phyloP scores from a whole-genome alignment of 1,284 basidiomycete genomes.

The Sporisorium scitamineum region DNA sequence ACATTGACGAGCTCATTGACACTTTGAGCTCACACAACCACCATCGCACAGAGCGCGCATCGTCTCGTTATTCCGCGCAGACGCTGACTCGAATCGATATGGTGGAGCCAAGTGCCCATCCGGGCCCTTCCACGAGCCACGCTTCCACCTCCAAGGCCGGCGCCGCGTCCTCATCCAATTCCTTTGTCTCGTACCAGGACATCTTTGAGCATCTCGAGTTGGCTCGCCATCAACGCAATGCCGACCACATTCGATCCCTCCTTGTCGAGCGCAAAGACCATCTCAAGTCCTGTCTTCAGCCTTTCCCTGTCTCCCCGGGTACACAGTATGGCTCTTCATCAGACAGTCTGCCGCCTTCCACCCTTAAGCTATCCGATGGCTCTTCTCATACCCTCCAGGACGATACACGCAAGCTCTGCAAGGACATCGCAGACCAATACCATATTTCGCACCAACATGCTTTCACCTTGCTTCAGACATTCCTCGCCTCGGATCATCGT shows the following conservation, averaged over 20 bases:
- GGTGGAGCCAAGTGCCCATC: conserved; percentile 13
- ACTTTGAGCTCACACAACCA: neutral
- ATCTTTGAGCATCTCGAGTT: conserved; percentile 63
- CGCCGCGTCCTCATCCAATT: conserved; percentile 12
- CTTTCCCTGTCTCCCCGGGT: conserved; percentile 24
- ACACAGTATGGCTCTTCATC: conserved; percentile 11
- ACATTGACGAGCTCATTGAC: conserved; percentile 1
- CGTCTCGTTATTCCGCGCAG: neutral
- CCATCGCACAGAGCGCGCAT: neutral
- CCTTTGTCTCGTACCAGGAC: conserved; percentile 57
- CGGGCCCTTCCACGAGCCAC: conserved; percentile 11
- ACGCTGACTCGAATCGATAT: neutral
- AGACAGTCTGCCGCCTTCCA: conserved; percentile 44
- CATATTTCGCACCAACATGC: conserved; percentile 82
- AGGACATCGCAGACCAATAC: conserved; percentile 78
- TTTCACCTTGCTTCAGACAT: conserved; percentile 78
- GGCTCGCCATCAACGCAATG: conserved; percentile 39
- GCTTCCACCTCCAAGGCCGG: conserved; percentile 16
- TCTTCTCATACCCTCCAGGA: conserved; percentile 75
- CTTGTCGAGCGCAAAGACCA: conserved; percentile 38
- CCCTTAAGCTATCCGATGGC: conserved; percentile 77
- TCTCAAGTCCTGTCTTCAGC: conserved; percentile 50
- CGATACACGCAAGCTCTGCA: conserved; percentile 77
- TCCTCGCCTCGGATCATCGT: conserved; percentile 81
- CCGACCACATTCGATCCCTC: conserved; percentile 36